A percentile compares a stretch with the other conserved stretches of the same genome.
Conservation (phyloP, 306 rosid genomes). For the Senna tora region DNA sequence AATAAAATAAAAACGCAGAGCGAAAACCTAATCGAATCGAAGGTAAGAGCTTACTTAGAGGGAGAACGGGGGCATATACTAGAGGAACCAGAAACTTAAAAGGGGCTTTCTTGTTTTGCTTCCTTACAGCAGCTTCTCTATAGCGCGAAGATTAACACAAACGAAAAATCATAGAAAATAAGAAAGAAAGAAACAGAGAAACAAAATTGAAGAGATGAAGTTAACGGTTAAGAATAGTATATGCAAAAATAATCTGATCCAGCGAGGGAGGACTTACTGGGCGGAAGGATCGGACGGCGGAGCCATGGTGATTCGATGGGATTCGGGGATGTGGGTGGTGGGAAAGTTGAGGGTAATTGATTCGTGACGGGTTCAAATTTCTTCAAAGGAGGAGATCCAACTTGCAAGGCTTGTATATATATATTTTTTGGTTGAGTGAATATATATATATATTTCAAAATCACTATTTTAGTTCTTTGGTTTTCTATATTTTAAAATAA, state of each 20-base stretch:
- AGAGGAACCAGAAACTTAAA: slow-evolving; percentile 86
- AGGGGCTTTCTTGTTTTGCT: slow-evolving; percentile 63
- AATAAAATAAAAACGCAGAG: neutral
- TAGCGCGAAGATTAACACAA: neutral
- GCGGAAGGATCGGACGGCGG: slow-evolving; percentile 51
- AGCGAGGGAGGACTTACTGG: slow-evolving; percentile 50
- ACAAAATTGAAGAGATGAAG: neutral
- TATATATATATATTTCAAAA: too few relatives aligned
- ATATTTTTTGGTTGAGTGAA: too few relatives aligned
- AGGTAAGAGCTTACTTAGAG: slow-evolving; percentile 64
- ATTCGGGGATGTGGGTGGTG: slow-evolving; percentile 34
- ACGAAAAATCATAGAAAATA: neutral
- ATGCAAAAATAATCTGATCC: neutral
- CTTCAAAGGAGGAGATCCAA: neutral
- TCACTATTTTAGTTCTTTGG: too few relatives aligned
- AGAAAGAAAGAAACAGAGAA: neutral
- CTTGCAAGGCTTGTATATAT: too few relatives aligned
- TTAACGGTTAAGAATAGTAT: neutral
- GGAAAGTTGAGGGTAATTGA: neutral
- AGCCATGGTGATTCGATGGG: slow-evolving; percentile 56
- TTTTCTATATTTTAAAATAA: too few relatives aligned
- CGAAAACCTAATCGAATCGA: neutral
- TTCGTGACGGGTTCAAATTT: neutral
- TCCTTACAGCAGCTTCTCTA: slow-evolving; percentile 66
- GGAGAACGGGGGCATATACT: slow-evolving; percentile 88